Evolutionary conservation across 768 basidiomycete genomes (phyloP).

Genomic region (Mycena filopes): DNA sequence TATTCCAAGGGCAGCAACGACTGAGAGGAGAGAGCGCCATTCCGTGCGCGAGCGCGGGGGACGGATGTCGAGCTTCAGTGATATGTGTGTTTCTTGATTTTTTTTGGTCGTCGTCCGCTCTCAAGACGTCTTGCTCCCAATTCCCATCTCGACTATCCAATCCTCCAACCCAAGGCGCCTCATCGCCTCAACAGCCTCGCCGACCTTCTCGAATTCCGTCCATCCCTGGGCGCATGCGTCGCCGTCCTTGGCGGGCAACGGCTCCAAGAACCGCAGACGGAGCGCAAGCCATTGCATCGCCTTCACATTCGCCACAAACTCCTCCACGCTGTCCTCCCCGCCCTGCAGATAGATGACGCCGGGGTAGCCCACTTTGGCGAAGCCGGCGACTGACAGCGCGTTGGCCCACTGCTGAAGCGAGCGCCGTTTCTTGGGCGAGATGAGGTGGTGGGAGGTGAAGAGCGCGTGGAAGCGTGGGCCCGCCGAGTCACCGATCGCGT

Average conservation of each 20-base stretch:
- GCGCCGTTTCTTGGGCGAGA: slow-evolving; percentile 71
- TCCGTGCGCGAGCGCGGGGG: too few relatives aligned
- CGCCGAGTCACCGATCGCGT: neutral
- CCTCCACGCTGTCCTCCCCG: slow-evolving; percentile 58
- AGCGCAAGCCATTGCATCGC: slow-evolving; percentile 85
- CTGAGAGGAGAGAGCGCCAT: too few relatives aligned
- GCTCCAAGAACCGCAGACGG: slow-evolving; percentile 68
- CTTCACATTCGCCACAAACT: slow-evolving; percentile 74
- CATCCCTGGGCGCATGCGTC: slow-evolving; percentile 45
- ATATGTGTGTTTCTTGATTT: too few relatives aligned
- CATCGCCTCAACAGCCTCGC: slow-evolving; percentile 78
- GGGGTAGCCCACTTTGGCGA: slow-evolving; percentile 81
- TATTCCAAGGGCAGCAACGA: too few relatives aligned
- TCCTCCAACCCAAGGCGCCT: slow-evolving; percentile 62
- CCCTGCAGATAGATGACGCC: slow-evolving; percentile 82
- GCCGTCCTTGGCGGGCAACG: slow-evolving; percentile 35
- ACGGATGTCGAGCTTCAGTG: too few relatives aligned
- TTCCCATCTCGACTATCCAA: slow-evolving; percentile 71
- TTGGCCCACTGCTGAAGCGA: slow-evolving; percentile 66
- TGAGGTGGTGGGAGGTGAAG: slow-evolving; percentile 78
- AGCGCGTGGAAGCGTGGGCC: slow-evolving; percentile 63
- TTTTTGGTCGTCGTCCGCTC: too few relatives aligned
- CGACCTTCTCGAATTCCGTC: slow-evolving; percentile 76
- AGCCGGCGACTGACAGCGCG: slow-evolving; percentile 66
- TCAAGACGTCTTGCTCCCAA: slow-evolving; percentile 54